Evolutionary conservation across 1,284 basidiomycete species (phyloP).

Genomic region (Apiotrichum akiyoshidainum): DNA sequence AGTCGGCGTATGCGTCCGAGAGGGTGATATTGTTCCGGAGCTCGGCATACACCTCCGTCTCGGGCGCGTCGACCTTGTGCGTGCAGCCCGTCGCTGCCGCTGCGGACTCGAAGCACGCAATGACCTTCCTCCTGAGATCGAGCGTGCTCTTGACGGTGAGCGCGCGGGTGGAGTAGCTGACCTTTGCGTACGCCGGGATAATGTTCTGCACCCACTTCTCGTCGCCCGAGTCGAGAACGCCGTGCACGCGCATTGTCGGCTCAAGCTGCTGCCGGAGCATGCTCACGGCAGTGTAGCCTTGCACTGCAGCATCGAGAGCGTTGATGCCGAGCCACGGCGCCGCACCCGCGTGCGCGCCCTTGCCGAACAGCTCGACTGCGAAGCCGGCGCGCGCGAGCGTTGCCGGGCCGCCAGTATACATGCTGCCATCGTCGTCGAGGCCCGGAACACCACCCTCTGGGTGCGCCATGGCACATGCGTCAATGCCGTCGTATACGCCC

Average conservation of each 20-base stretch:
- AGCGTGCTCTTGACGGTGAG: constrained; percentile 25
- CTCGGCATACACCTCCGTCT: constrained; percentile 32
- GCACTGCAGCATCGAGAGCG: constrained; percentile 54
- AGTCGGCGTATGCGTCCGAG: constrained; percentile 25
- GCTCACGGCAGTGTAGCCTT: constrained; percentile 49
- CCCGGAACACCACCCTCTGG: constrained; percentile 22
- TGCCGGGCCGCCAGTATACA: constrained; percentile 24
- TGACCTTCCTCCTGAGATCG: constrained; percentile 24
- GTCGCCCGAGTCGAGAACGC: constrained; percentile 43
- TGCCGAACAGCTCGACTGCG: constrained; percentile 29
- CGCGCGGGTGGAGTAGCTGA: constrained; percentile 44
- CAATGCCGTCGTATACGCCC: constrained; percentile 64
- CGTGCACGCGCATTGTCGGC: constrained; percentile 47
- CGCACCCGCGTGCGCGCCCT: constrained; percentile 34
- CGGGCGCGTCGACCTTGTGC: constrained; percentile 16
- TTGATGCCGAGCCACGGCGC: constrained; percentile 54
- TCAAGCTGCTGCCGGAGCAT: constrained; percentile 52
- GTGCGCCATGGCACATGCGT: constrained; percentile 34
- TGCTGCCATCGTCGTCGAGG: constrained; percentile 22
- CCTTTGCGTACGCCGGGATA: constrained; percentile 44
- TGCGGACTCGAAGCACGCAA: constrained; percentile 28
- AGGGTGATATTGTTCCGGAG: constrained; percentile 28
- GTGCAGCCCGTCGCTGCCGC: constrained; percentile 30
- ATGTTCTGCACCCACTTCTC: constrained; percentile 40
- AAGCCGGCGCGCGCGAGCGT: constrained; percentile 30